Conservation (phyloP, 805 yeast species). For the Myxozyma vanderwaltii region DNA sequence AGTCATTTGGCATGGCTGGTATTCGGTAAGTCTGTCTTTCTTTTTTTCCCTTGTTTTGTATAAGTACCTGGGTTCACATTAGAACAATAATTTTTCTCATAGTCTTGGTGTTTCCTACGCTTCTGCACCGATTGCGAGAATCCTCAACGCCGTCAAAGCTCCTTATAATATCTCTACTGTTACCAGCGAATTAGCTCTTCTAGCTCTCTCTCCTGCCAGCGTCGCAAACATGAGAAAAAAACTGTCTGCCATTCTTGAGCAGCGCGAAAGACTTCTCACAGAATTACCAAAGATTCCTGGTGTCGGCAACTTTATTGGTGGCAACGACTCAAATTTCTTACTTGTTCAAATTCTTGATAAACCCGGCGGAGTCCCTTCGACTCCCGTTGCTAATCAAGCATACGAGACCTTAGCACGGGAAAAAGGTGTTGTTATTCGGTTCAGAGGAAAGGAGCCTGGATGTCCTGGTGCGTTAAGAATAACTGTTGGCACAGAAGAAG, state of each 20-base stretch:
- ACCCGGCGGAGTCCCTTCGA: constrained; percentile 62
- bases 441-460: constrained; percentile 86
- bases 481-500: constrained; percentile 81
- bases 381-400: constrained; percentile 62
- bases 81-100: not conserved
- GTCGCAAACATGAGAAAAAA: constrained; percentile 59
- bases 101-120: constrained; percentile 77
- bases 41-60: no score
- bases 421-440: constrained; percentile 82
- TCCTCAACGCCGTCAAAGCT: constrained; percentile 88
- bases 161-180: constrained; percentile 90
- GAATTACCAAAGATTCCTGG: constrained; percentile 60
- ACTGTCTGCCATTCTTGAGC: constrained; percentile 53
- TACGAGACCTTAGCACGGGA: constrained; percentile 72
- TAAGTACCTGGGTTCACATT: no score
- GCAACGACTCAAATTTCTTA: constrained; percentile 85
- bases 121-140: constrained; percentile 57
- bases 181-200: constrained; percentile 71
- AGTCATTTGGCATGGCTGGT: constrained; percentile 96
- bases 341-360: constrained; percentile 69
- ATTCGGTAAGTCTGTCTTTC: constrained; percentile 51
- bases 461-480: constrained; percentile 86
- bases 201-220: constrained; percentile 67
- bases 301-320: constrained; percentile 75
- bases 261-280: constrained; percentile 58